Conservation (phyloP, 148 eudicot species). For the Chenopodium album region DNA sequence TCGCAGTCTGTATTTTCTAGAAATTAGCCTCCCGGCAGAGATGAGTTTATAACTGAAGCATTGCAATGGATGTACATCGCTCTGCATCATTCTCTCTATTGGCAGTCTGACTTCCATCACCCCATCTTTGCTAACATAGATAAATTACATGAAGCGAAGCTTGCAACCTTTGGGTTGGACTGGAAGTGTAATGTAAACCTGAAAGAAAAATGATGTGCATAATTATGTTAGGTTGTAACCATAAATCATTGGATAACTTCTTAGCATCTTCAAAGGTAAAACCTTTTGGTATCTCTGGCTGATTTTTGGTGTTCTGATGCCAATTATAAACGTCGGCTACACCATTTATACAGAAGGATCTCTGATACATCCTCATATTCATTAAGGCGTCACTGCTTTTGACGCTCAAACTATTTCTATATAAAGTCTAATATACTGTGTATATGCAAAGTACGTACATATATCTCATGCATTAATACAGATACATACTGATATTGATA, state of each 20-base stretch:
- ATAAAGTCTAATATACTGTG: too few species aligned
- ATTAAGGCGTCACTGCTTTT: too few species aligned
- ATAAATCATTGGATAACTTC: background rate
- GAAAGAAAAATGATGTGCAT: conserved; percentile 15
- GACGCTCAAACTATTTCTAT: too few species aligned
- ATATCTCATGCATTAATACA: too few species aligned
- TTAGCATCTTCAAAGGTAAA: background rate
- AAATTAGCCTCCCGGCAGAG: conserved; percentile 51
- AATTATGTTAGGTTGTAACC: conserved; percentile 14
- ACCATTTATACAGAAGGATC: too few species aligned
- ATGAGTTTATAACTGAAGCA: conserved; percentile 42
- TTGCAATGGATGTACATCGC: conserved; percentile 6
- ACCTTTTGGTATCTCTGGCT: background rate
- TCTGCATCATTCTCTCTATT: background rate
- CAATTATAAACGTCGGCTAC: too few species aligned
- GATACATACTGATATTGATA: too few species aligned
- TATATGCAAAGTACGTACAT: too few species aligned
- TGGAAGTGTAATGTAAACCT: background rate
- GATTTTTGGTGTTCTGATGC: background rate
- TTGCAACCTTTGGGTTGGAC: background rate
- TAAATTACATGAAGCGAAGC: background rate
- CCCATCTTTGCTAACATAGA: background rate
- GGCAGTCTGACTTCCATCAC: background rate
- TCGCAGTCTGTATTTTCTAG: conserved; percentile 48
- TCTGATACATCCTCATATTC: too few species aligned